phyloP scores from a whole-genome alignment of 2,329 filamentous ascomycete species.

The Paramyrothecium roridum region DNA sequence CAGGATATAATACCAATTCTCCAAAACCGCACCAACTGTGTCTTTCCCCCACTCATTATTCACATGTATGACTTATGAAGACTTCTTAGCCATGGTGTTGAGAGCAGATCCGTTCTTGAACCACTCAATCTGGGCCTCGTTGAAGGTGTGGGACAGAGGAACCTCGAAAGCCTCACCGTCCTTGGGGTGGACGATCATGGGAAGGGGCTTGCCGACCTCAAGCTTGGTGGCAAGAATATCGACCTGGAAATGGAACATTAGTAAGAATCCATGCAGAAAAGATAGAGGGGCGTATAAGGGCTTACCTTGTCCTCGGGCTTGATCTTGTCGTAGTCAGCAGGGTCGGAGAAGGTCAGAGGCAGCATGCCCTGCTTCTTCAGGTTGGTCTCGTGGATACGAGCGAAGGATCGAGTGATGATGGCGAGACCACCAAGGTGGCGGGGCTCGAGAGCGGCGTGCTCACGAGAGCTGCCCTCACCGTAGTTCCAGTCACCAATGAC shows the following conservation, averaged over 20 bases:
- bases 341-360: constrained; percentile 90
- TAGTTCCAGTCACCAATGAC: constrained; percentile 99
- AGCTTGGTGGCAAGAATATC: constrained; percentile 88
- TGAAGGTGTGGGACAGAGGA: constrained; percentile 92
- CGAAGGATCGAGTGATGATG: constrained; percentile 93
- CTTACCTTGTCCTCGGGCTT: constrained; percentile 78
- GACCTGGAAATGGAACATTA: constrained; percentile 44
- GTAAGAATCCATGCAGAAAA: constrained; percentile 6
- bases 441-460: constrained; percentile 97
- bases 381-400: constrained; percentile 99
- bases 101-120: constrained; percentile 97
- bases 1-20: constrained; percentile 18
- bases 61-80: constrained; percentile 18
- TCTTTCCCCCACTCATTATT: constrained; percentile 4
- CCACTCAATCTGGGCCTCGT: constrained; percentile 97
- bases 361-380: constrained; percentile 99
- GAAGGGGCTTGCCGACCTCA: constrained; percentile 88
- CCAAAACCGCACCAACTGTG: not conserved
- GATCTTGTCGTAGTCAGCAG: constrained; percentile 97
- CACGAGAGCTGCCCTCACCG: constrained; percentile 94
- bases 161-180: constrained; percentile 78
- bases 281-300: constrained; percentile 4
- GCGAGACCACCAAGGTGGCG: constrained; percentile 95
- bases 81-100: constrained; percentile 98
- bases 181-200: constrained; percentile 87